These are phyloP conservation scores for Neurospora tetrasperma DNA, from an alignment of 495 filamentous ascomycete genomes.

Conservation along the genomic window DNA sequence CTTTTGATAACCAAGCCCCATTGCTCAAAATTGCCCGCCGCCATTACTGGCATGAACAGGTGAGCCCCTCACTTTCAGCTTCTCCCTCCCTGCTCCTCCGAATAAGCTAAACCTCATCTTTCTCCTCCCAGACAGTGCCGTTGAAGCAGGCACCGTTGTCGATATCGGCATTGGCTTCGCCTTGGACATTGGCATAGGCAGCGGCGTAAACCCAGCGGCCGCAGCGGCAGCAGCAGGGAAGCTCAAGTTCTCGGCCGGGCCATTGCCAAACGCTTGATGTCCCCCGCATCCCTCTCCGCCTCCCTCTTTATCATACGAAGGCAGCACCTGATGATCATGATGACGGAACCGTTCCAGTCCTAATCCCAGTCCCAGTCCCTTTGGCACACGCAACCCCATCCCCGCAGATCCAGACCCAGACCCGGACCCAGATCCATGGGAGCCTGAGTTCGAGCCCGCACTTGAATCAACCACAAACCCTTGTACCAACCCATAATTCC, in stretches of 20 bases:
- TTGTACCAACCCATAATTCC: not conserved
- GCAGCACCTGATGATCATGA: not conserved
- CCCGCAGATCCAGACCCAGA: not conserved
- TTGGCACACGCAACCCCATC: not conserved
- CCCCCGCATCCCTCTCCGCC: not conserved
- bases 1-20: not conserved
- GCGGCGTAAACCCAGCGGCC: not conserved
- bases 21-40: not conserved
- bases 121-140: not conserved
- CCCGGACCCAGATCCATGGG: not conserved
- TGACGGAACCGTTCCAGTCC: not conserved
- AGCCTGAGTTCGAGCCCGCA: not conserved
- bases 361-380: not conserved
- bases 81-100: not conserved
- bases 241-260: not conserved
- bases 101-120: not conserved
- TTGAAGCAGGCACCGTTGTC: not conserved
- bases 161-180: not conserved
- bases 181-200: not conserved
- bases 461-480: not conserved
- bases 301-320: not conserved
- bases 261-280: not conserved
- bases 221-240: not conserved
- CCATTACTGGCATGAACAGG: not conserved
- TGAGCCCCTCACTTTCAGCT: not conserved